These are phyloP conservation scores for Remersonia thermophila DNA, from an alignment of 2,329 filamentous ascomycete species.

Conservation along the genomic window DNA sequence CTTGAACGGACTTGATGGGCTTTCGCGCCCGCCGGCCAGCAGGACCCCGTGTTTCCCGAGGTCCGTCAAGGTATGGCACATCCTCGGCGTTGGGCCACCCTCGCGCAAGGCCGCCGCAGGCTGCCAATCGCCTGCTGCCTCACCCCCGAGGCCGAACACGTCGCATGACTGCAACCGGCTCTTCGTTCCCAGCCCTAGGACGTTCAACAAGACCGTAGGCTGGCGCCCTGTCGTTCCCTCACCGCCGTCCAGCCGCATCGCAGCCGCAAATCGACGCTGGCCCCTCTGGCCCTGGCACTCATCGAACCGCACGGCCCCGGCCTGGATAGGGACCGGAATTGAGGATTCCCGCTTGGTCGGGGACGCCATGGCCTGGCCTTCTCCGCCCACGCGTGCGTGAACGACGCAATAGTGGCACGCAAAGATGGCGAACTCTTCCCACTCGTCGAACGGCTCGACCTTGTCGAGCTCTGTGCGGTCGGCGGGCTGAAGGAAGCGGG, in stretches of 20 bases:
- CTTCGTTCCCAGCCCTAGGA: constrained; percentile 32
- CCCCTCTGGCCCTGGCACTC: constrained; percentile 29
- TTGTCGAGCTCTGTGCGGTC: constrained; percentile 52
- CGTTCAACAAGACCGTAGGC: constrained; percentile 28
- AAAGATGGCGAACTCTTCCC: constrained; percentile 87
- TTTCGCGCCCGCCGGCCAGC: constrained; percentile 66
- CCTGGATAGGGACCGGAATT: constrained; percentile 1
- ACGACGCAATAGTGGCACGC: constrained; percentile 74
- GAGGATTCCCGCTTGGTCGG: no score
- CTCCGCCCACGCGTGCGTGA: constrained; percentile 39
- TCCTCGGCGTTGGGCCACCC: constrained; percentile 34
- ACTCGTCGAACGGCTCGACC: constrained; percentile 83
- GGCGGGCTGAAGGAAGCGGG: constrained; percentile 47
- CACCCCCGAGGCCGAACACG: constrained; percentile 26
- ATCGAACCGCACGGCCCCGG: constrained; percentile 20
- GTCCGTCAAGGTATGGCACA: constrained; percentile 67
- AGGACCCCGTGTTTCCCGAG: constrained; percentile 47
- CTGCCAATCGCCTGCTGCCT: not conserved
- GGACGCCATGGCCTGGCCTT: not conserved
- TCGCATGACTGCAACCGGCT: constrained; percentile 38
- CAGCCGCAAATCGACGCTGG: constrained; percentile 48
- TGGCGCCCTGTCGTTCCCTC: constrained; percentile 26
- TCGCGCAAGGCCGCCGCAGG: constrained; percentile 12
- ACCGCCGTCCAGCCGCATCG: constrained; percentile 25
- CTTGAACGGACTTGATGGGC: constrained; percentile 53